phyloP scores from a whole-genome alignment of 2,329 filamentous ascomycete genomes.

The Botrytis sinoallii region DNA sequence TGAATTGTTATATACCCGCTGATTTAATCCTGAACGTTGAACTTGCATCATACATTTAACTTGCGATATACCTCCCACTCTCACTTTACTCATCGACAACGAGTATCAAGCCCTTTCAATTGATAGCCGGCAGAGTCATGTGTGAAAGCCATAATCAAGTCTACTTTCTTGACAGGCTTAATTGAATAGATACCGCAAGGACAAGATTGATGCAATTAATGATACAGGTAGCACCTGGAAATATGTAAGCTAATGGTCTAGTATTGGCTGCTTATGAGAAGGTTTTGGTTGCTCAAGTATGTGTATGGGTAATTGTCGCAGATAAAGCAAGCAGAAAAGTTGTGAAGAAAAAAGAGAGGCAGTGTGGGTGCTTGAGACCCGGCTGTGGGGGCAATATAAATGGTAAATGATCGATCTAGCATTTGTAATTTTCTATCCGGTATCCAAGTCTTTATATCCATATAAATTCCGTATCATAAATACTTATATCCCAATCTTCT shows the following conservation, averaged over 20 bases:
- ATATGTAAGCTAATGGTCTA: not conserved
- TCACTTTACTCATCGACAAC: not conserved
- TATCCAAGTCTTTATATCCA: not conserved
- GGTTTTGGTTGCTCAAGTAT: not conserved
- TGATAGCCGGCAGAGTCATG: not conserved
- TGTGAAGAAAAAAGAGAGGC: not conserved
- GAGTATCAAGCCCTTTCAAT: not conserved
- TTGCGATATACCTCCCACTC: not conserved
- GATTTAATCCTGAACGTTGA: not conserved
- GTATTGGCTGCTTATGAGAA: not conserved
- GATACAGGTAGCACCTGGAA: not conserved
- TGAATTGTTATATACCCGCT: not conserved
- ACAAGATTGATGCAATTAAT: not conserved
- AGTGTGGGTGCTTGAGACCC: not conserved
- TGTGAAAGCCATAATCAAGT: not conserved
- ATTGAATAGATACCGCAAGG: not conserved
- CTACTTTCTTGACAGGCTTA: not conserved
- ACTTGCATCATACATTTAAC: not conserved
- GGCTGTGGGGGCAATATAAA: not conserved
- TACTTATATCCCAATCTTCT: slow-evolving; percentile 14
- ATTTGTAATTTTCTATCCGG: not conserved
- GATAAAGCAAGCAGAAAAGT: rapidly evolving
- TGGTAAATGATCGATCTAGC: not conserved
- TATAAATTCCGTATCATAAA: too few species aligned
- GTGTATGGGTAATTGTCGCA: not conserved